Evolutionary conservation across 257 asterid species (phyloP).

Genomic region (Nemophila menziesii): DNA sequence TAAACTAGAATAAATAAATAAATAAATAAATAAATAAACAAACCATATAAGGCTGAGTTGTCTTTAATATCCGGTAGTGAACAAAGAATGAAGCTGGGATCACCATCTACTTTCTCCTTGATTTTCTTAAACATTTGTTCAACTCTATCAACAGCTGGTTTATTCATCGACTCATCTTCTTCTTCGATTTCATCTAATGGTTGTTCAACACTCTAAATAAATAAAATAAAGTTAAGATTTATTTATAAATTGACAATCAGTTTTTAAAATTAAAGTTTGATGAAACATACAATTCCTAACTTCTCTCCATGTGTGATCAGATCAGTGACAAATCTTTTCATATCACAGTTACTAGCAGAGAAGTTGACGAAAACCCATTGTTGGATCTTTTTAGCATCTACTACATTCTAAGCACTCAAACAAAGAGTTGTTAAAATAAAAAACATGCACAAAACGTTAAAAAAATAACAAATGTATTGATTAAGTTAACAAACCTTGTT

Average conservation of each 20-base stretch:
- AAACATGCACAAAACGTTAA: constrained; percentile 1
- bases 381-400: constrained; percentile 29
- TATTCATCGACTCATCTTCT: constrained; percentile 20
- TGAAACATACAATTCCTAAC: constrained; percentile 31
- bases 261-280: constrained; percentile 1
- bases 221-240: not conserved
- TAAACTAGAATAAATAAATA: too few species aligned
- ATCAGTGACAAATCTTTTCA: constrained; percentile 13
- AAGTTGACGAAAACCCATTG: constrained; percentile 38
- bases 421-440: constrained; percentile 12
- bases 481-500: constrained; percentile 22
- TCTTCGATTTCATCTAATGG: constrained; percentile 34
- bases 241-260: too few species aligned
- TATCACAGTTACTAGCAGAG: constrained; percentile 21
- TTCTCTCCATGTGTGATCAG: constrained; percentile 21
- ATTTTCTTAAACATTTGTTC: constrained; percentile 30
- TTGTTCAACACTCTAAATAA: constrained; percentile 21
- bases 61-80: constrained; percentile 30
- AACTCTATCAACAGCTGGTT: constrained; percentile 31
- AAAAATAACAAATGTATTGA: not conserved
- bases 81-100: constrained; percentile 40
- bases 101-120: constrained; percentile 15
- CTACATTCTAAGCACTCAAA: constrained; percentile 7
- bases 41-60: constrained; percentile 30
- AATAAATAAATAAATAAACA: not conserved